A percentile compares a stretch with the other conserved stretches of the same genome.
phyloP scores from a whole-genome alignment of 371 early-diverging fungal species.

The Smittium culicis region DNA sequence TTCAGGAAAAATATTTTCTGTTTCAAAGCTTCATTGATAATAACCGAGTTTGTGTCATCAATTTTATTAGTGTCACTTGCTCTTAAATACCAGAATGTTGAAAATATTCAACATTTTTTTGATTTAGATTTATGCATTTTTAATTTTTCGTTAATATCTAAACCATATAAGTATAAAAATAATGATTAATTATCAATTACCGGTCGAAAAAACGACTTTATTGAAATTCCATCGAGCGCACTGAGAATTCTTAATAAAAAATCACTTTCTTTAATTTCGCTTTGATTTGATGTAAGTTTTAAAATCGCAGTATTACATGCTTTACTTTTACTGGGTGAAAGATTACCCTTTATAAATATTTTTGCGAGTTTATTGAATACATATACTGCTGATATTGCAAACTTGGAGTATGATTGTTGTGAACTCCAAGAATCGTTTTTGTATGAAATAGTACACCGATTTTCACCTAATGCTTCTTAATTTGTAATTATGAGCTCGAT shows the following conservation, averaged over 20 bases:
- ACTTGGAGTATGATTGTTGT: neutral
- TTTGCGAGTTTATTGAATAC: neutral
- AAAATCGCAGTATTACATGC: neutral
- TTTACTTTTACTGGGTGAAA: neutral
- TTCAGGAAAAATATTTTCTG: too few relatives aligned
- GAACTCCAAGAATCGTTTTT: neutral
- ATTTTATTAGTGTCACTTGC: too few relatives aligned
- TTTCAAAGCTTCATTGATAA: too few relatives aligned
- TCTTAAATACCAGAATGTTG: too few relatives aligned
- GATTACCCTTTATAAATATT: neutral
- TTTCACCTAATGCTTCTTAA: neutral
- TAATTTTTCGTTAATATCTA: too few relatives aligned
- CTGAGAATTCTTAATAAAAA: neutral
- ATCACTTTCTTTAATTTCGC: neutral
- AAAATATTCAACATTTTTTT: too few relatives aligned
- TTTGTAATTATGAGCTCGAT: neutral
- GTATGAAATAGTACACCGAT: neutral
- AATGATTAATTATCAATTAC: neutral
- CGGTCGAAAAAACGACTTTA: neutral
- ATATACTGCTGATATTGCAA: neutral
- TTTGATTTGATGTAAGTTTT: neutral
- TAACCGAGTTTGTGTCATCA: too few relatives aligned
- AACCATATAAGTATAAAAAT: neutral
- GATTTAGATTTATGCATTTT: too few relatives aligned
- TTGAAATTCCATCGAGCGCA: neutral